Evolutionary conservation across 2,329 filamentous ascomycete species (phyloP).

Genomic region (Xylaria sp.): DNA sequence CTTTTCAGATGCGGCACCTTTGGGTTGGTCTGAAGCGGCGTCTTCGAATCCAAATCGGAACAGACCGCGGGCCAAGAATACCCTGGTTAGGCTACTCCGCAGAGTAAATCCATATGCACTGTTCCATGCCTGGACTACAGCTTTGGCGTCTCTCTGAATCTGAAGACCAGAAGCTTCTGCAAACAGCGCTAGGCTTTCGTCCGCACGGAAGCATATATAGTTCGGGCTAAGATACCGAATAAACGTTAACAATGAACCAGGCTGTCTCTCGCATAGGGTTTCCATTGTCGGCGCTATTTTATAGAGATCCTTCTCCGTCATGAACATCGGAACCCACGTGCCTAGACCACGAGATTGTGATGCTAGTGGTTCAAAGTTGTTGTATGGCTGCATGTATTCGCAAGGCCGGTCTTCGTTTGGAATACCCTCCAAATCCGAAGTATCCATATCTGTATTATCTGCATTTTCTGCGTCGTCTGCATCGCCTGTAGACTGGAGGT

Average conservation of each 20-base stretch:
- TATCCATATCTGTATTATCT: no score
- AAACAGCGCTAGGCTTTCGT: not conserved
- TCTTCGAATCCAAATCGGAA: no score
- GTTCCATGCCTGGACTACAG: conserved; percentile 14
- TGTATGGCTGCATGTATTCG: conserved; percentile 7
- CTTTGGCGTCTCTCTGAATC: not conserved
- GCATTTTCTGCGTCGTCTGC: not conserved
- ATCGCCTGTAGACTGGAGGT: not conserved
- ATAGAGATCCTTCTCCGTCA: conserved; percentile 3
- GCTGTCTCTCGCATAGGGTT: not conserved
- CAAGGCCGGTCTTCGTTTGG: not conserved
- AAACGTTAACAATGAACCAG: not conserved
- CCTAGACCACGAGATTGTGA: not conserved
- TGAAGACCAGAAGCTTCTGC: not conserved
- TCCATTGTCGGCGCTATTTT: not conserved
- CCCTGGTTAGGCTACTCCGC: not conserved
- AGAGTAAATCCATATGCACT: not conserved
- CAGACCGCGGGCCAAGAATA: not conserved
- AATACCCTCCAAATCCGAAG: not conserved
- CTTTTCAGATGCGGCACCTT: not conserved
- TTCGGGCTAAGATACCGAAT: not conserved
- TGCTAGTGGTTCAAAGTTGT: not conserved
- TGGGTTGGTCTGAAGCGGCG: not conserved
- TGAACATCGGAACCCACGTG: conserved; percentile 8
- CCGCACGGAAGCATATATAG: not conserved